Percentiles rank a stretch among this genome's conserved stretches.
Evolutionary conservation across 1,284 basidiomycete species (phyloP).

Genomic region (Anthracocystis walkeri): DNA sequence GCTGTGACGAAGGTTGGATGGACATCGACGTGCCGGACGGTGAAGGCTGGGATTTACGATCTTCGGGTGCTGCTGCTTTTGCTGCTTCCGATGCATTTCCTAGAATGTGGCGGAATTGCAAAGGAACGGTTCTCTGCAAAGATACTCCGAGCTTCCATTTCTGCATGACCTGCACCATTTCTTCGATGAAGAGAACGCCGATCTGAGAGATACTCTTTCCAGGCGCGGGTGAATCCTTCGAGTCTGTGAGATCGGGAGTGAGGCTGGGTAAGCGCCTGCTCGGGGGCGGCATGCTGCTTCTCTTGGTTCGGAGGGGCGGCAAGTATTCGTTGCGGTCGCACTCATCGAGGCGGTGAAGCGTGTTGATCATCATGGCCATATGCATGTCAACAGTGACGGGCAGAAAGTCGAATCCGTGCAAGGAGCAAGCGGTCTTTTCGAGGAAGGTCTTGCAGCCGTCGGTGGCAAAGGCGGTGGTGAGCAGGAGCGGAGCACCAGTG

Average conservation of each 20-base stretch:
- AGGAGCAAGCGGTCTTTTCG: slow-evolving; percentile 47
- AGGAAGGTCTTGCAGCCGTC: slow-evolving; percentile 51
- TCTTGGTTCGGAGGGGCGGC: slow-evolving; percentile 24
- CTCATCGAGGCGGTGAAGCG: slow-evolving; percentile 32
- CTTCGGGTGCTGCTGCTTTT: not conserved
- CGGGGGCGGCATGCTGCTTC: slow-evolving; percentile 24
- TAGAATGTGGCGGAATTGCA: slow-evolving; percentile 24
- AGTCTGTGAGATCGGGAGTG: slow-evolving; percentile 16
- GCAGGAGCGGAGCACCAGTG: slow-evolving; percentile 38
- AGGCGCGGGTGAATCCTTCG: slow-evolving; percentile 8
- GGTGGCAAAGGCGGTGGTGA: slow-evolving; percentile 45
- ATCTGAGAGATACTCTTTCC: slow-evolving; percentile 49
- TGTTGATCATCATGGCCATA: slow-evolving; percentile 40
- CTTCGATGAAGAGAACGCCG: slow-evolving; percentile 45
- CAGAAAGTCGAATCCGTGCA: slow-evolving; percentile 39
- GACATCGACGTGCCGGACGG: not conserved
- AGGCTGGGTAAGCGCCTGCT: slow-evolving; percentile 22
- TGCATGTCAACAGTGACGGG: slow-evolving; percentile 42
- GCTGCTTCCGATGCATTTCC: slow-evolving; percentile 6
- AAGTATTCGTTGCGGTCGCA: slow-evolving; percentile 50
- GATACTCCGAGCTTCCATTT: slow-evolving; percentile 49
- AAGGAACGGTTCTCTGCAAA: slow-evolving; percentile 31
- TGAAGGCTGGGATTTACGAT: not conserved
- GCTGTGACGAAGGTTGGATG: not conserved
- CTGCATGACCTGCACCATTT: slow-evolving; percentile 49